Base-by-base conservation (phyloP, 768 basidiomycete species). In the Pisolithus albus region DNA sequence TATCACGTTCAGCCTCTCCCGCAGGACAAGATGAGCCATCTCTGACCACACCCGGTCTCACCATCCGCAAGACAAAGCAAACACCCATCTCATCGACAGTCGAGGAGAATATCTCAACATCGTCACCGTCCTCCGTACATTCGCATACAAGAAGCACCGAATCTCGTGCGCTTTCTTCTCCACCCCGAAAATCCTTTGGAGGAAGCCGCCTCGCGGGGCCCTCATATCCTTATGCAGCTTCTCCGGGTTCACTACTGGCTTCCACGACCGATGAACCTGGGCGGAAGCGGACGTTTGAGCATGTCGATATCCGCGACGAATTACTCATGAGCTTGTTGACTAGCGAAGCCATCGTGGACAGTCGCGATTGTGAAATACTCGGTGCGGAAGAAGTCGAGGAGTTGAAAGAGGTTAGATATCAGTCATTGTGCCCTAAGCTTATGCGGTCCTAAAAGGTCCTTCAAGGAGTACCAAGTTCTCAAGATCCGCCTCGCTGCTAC, bases 311-410 rank as follows among this genome's bases (percentile, higher is more conserved):
- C 15, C 77, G 84, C 42, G 92, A 96, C 60, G 89, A 93, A 55
- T 78, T 98, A 43, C 76, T 97, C 56, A 78, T 96, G 64, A 88
- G 88, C 64, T 77, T 99, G 38, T 72, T 98, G 56, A 88, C 93
- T 39, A 92, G 92, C 50, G 92, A 97, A 68, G 95, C 95, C 5
- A 81, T 90, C 39, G 84, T 97, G n/a, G 92, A 97, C 61, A 89
- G 89, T 60, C 82, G 87, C 28, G 81, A 82, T 42, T 89, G 81
- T 62, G 82, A 85, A 49, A 84, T 96, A 19, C 73, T 94, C 41
- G 80, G 77, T 49, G 78, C 83, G 54, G 85, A 88, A 44, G 80
- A 85, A 58, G 80, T 86, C 15, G 84, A 87, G 52, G 79, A 79
- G 30, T 72, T 84, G 56, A 88, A 85, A 68, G 82, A 82, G 74